Base-by-base conservation (phyloP, 495 filamentous ascomycete species). In the Trichoderma orchidacearum region DNA sequence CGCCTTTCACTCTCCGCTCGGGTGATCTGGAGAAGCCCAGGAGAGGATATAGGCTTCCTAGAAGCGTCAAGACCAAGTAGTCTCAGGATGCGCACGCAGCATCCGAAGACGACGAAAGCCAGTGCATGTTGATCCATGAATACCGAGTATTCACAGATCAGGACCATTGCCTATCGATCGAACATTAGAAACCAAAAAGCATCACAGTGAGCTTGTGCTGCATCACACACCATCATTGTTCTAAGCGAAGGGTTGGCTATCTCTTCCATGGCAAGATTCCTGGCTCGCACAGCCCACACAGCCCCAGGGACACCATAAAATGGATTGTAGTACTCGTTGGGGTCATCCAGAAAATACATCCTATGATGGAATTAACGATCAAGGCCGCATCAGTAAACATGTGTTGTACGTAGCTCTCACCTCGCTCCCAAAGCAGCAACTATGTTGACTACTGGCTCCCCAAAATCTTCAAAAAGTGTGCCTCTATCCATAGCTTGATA, bases 41-140 rank as follows among this genome's bases (percentile, higher is more conserved):
- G 23, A 30, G 18, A 11, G 11, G 9, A 29, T 7, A 25, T 5
- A 5, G n/a, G 21, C 41, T 48, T 51, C 9, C 34, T 28, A 62
- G 68, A 1, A 69, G 63, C 0, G 67, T 55, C 53, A 64, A 68
- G 17, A 61, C 68, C 41, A 63, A 69, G 54, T 61, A 72, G 45
- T 69, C 69, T 13, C 68, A 56, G 63, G 64, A 70, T 69, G 17
- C 69, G 66, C 1, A 66, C 64, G 7, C 63, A 66, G 4, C 68
- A 61, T 3, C 68, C 69, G 30, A 68, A 66, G 15, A 72, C 55
- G 63, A 69, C 68, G 34, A 70, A 72, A 0, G 69, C 69, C 32
- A 67, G 63, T 15, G 69, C 60, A 53, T 69, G 67, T 7, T 72
- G 68, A 8, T 62, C 65, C 58, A 68, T 59, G 1, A 64, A 61